A percentile compares a stretch with the other conserved stretches of the same genome.
Evolutionary conservation across 805 yeast species (phyloP).

Genomic region (Wickerhamiella azymoides): DNA sequence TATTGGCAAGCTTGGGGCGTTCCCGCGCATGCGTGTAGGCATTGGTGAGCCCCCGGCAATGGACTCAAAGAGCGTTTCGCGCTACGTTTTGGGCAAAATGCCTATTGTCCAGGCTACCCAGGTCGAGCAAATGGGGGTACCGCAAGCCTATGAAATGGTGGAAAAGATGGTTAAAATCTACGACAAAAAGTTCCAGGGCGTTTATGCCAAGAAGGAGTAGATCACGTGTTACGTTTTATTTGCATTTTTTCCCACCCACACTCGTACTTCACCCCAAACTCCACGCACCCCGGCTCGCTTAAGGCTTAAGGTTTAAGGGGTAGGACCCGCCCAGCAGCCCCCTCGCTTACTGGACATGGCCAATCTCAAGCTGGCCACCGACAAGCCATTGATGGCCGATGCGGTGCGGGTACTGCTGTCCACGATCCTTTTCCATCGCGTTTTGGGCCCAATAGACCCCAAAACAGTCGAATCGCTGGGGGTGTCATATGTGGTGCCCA

Average conservation of each 20-base stretch:
- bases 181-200: not conserved
- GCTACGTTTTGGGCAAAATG: conserved; percentile 48
- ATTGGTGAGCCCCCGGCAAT: conserved; percentile 51
- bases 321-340: no score
- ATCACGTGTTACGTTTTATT: no score
- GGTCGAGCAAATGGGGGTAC: conserved; percentile 1
- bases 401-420: conserved; percentile 46
- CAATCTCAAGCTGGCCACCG: conserved; percentile 21
- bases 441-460: conserved; percentile 53
- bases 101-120: conserved; percentile 4
- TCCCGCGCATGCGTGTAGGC: conserved; percentile 60
- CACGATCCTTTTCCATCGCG: conserved; percentile 52
- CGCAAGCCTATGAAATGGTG: conserved; percentile 10
- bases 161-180: conserved; percentile 8
- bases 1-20: conserved; percentile 37
- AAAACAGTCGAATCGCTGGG: conserved; percentile 40
- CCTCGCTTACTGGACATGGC: conserved; percentile 6
- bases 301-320: no score
- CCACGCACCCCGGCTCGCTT: no score
- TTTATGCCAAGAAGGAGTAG: not conserved
- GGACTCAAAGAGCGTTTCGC: conserved; percentile 34
- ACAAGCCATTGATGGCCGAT: conserved; percentile 40
- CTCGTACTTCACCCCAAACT: no score
- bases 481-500: conserved; percentile 32
- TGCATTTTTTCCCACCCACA: no score